phyloP scores from a whole-genome alignment of 1,284 basidiomycete species.

The Kalmanozyma brasiliensis region DNA sequence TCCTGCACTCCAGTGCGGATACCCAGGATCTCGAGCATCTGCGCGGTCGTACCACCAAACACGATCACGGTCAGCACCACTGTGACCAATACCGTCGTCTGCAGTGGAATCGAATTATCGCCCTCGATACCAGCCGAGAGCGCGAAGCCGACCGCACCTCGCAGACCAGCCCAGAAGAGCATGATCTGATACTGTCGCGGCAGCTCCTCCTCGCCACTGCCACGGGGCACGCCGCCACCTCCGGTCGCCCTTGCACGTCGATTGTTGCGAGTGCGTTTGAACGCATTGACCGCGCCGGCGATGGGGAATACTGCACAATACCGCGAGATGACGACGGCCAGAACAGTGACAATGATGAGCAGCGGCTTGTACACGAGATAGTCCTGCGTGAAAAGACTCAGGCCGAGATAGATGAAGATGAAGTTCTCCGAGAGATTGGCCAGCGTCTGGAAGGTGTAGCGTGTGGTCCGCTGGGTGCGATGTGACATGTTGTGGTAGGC shows the following conservation, averaged over 20 bases:
- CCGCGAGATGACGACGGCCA: conserved; percentile 91
- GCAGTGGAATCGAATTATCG: conserved; percentile 85
- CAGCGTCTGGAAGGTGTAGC: conserved; percentile 75
- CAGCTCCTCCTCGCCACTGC: conserved; percentile 50
- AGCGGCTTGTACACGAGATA: conserved; percentile 91
- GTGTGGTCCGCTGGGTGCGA: conserved; percentile 91
- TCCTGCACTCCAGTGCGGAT: conserved; percentile 86
- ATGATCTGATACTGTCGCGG: conserved; percentile 67
- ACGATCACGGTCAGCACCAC: conserved; percentile 94
- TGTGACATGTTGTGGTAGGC: conserved; percentile 99
- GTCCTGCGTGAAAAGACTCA: conserved; percentile 91
- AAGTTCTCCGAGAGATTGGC: conserved; percentile 89
- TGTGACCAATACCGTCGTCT: conserved; percentile 93
- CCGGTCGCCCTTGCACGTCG: conserved; percentile 44
- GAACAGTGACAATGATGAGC: conserved; percentile 76
- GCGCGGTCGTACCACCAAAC: conserved; percentile 93
- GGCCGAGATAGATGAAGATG: conserved; percentile 98
- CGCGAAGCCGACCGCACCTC: conserved; percentile 96
- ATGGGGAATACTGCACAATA: conserved; percentile 97
- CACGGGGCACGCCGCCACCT: conserved; percentile 43
- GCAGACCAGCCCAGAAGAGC: conserved; percentile 97
- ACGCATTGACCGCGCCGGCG: conserved; percentile 91
- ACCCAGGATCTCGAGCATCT: conserved; percentile 97
- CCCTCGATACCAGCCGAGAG: conserved; percentile 94
- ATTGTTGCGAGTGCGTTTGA: conserved; percentile 84